A percentile compares a stretch with the other conserved stretches of the same genome.
Conservation (phyloP, 805 yeast genomes). For the Candida coleopterorum region DNA sequence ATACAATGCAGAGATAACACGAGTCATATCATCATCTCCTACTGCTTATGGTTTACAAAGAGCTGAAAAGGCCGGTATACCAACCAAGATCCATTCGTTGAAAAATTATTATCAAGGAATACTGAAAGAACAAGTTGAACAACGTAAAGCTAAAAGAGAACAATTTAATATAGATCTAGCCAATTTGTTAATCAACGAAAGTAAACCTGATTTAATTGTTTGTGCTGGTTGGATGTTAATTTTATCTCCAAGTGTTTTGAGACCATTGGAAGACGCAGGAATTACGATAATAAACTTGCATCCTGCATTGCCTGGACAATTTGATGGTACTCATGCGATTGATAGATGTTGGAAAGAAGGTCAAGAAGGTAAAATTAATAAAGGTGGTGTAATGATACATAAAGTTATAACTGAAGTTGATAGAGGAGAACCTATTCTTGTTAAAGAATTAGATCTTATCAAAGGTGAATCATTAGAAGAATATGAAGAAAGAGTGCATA, state of each 20-base stretch:
- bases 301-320: constrained; percentile 96
- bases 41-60: constrained; percentile 85
- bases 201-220: constrained; percentile 77
- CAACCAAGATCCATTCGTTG: constrained; percentile 60
- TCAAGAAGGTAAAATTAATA: constrained; percentile 67
- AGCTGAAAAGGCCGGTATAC: constrained; percentile 65
- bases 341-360: constrained; percentile 96
- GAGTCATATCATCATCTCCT: constrained; percentile 80
- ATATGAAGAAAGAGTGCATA: constrained; percentile 81
- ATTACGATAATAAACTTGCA: constrained; percentile 88
- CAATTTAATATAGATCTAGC: constrained; percentile 79
- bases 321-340: constrained; percentile 96
- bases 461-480: constrained; percentile 73
- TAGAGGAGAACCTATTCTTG: constrained; percentile 83
- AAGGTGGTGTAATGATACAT: constrained; percentile 96
- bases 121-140: constrained; percentile 60
- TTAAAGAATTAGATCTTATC: constrained; percentile 66
- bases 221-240: constrained; percentile 99
- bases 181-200: constrained; percentile 48
- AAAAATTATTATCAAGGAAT: constrained; percentile 70
- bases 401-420: constrained; percentile 95
- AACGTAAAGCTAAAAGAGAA: constrained; percentile 58
- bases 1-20: constrained; percentile 50
- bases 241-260: constrained; percentile 69
- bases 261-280: constrained; percentile 53